These are phyloP conservation scores for Bipolaris oryzae DNA, from an alignment of 2,329 filamentous ascomycete genomes.

Conservation along the genomic window DNA sequence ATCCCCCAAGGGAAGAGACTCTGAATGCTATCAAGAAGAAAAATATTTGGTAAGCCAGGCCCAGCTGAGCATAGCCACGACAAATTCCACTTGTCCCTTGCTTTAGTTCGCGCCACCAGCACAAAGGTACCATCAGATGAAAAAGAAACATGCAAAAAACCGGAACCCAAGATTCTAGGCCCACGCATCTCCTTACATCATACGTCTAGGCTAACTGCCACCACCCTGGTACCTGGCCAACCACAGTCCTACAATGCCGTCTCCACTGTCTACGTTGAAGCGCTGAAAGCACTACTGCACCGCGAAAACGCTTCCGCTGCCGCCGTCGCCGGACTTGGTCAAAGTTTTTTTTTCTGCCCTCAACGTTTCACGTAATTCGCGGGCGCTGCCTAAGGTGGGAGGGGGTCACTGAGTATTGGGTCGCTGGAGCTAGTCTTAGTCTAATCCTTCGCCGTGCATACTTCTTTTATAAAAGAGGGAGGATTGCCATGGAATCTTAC, in stretches of 20 bases:
- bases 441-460: neutral
- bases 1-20: neutral
- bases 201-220: slow-evolving; percentile 3
- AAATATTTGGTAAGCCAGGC: neutral
- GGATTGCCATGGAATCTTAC: too few relatives aligned
- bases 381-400: neutral
- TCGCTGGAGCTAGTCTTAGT: neutral
- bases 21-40: neutral
- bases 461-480: neutral
- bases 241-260: slow-evolving; percentile 8
- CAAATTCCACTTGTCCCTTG: neutral
- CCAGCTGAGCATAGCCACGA: neutral
- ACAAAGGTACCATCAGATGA: slow-evolving; percentile 1
- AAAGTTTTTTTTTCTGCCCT: slow-evolving; percentile 5
- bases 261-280: slow-evolving; percentile 2
- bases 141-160: slow-evolving; percentile 2
- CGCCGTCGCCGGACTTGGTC: slow-evolving; percentile 12
- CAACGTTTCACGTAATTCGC: slow-evolving; percentile 2
- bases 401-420: neutral
- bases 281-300: slow-evolving; percentile 9
- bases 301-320: slow-evolving; percentile 11
- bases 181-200: slow-evolving; percentile 1
- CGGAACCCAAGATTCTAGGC: slow-evolving; percentile 1
- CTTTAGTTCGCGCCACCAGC: neutral
- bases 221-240: slow-evolving; percentile 13